phyloP scores from a whole-genome alignment of 2,329 filamentous ascomycete genomes.

The Ustulina deusta region DNA sequence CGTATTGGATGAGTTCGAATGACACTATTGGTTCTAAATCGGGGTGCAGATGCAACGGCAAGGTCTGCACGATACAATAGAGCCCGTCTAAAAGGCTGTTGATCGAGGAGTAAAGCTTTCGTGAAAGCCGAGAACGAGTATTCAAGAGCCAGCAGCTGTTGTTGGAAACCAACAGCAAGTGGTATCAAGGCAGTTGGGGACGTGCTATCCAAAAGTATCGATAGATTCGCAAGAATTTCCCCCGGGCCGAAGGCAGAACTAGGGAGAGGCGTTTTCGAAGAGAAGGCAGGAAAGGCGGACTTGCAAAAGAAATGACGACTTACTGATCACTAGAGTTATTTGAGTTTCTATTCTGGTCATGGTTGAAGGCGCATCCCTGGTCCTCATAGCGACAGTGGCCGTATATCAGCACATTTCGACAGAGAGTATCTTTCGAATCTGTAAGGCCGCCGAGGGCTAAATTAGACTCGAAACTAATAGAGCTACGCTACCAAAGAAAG shows the following conservation, averaged over 20 bases:
- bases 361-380: conserved; percentile 90
- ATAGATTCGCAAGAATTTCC: conserved; percentile 1
- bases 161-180: neutral
- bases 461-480: conserved; percentile 34
- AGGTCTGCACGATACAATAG: neutral
- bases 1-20: conserved; percentile 1
- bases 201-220: neutral
- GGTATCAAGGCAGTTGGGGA: neutral
- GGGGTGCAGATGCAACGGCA: neutral
- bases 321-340: conserved; percentile 50
- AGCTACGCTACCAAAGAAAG: neutral
- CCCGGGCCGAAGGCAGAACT: neutral
- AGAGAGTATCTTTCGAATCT: conserved; percentile 91
- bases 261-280: neutral
- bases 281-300: neutral
- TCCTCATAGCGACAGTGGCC: conserved; percentile 93
- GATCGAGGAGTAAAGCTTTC: neutral
- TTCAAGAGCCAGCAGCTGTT: neutral
- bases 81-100: neutral
- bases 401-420: conserved; percentile 93
- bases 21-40: conserved; percentile 6
- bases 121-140: neutral
- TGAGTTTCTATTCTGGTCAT: conserved; percentile 77
- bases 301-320: conserved; percentile 40
- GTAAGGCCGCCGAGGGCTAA: conserved; percentile 20